Evolutionary conservation across 768 basidiomycete genomes (phyloP).

Genomic region (Podaxis sp.): DNA sequence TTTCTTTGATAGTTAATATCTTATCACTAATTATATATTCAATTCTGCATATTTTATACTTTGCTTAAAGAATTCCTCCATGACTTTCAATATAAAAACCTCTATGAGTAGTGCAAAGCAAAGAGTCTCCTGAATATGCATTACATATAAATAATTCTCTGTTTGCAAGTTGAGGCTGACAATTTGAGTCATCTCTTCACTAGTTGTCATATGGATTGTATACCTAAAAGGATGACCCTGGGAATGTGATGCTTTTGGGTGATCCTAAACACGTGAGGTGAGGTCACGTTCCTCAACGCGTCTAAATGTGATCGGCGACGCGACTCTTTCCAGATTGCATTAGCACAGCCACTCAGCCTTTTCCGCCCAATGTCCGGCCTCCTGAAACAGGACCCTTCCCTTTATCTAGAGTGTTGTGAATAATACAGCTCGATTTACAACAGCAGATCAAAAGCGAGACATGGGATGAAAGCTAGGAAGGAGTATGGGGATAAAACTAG

Average conservation of each 20-base stretch:
- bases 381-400: conserved; percentile 1
- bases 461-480: not conserved
- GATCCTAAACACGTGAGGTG: not conserved
- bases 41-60: no score
- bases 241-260: not conserved
- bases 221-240: not conserved
- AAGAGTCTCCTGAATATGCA: no score
- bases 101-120: no score
- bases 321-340: conserved; percentile 7
- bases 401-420: not conserved
- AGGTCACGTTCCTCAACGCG: conserved; percentile 13
- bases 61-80: no score
- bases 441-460: not conserved
- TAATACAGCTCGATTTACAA: conserved; percentile 11
- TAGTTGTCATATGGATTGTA: no score
- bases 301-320: conserved; percentile 8
- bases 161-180: no score
- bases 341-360: conserved; percentile 4
- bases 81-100: no score
- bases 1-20: no score
- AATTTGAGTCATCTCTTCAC: no score
- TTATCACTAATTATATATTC: no score
- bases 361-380: not conserved
- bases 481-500: conserved; percentile 1
- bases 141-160: no score